Evolutionary conservation across 75 land plant genomes (phyloP).

Genomic region (Selaginella moellendorffii): DNA sequence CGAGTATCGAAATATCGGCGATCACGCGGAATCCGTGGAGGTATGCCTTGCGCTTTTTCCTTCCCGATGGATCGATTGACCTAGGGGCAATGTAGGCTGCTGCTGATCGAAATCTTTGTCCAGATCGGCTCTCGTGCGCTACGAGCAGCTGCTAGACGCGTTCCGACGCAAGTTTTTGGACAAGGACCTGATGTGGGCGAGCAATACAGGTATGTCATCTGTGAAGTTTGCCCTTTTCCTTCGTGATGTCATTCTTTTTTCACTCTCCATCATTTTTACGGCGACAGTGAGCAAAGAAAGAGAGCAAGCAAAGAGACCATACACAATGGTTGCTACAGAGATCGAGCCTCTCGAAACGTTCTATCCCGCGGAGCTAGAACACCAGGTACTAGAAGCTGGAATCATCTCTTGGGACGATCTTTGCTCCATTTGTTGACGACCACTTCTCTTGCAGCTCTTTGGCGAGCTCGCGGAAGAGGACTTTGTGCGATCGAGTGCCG

Average conservation of each 20-base stretch:
- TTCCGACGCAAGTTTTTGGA: constrained; percentile 81
- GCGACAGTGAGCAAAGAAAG: constrained; percentile 60
- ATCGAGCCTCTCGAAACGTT: constrained; percentile 49
- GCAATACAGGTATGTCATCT: constrained; percentile 52
- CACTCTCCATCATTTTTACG: constrained; percentile 55
- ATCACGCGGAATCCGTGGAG: constrained; percentile 86
- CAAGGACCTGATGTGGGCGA: constrained; percentile 97
- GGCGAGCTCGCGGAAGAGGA: constrained; percentile 66
- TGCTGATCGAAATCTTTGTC: too few species aligned
- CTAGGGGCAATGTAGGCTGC: too few species aligned
- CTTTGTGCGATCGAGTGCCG: constrained; percentile 40
- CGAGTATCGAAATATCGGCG: constrained; percentile 63
- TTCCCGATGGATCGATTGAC: not conserved
- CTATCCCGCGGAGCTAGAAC: constrained; percentile 86
- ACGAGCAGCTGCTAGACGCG: constrained; percentile 61
- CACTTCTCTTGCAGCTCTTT: constrained; percentile 50
- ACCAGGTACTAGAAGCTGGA: constrained; percentile 44
- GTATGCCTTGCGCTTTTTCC: constrained; percentile 20
- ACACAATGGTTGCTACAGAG: constrained; percentile 52
- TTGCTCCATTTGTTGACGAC: constrained; percentile 15
- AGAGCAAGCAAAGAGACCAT: constrained; percentile 39
- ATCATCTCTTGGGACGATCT: not conserved
- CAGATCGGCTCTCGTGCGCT: constrained; percentile 50
- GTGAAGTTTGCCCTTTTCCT: too few species aligned
- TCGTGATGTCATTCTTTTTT: not conserved